Evolutionary conservation across 106 monocot genomes (phyloP), one percentile per base, ranked within the genome.

Genomic region (Platanthera guangdongensis): DNA sequence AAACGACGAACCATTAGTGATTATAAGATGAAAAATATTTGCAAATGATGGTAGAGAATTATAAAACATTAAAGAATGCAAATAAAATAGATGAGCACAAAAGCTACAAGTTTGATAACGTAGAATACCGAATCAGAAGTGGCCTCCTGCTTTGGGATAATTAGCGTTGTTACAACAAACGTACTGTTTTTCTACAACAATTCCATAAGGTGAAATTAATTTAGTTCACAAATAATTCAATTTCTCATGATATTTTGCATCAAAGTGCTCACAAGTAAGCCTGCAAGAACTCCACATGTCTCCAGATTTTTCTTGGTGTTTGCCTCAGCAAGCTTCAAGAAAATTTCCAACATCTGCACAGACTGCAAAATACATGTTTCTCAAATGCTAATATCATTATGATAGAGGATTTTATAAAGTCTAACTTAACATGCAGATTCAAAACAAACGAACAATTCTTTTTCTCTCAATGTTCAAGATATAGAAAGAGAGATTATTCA

Each of bases 231-330:
- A 78, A 50, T 18, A 48, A 8, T 13, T 6, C n/a, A 50, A 50
- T 45, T 32, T 49, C 4, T 76, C 7, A 46, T 21, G 46, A 76
- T 8, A 64, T 73, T 52, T 16, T 39, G 62, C 51, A 28, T 73
- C 55, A 6, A 39, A 80, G 18, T 8, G 85, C 87, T 54, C 94
- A 99, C 97, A 73, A 99, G 74, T 76, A 85, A 92, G 82, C 97
- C 97, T 28, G 94, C 97, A 88, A 99, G 97, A 82, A 99, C 83
- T 75, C 94, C 97, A 83, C 97, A 99, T 77, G 97, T 99, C 88
- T 99, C 97, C 77, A 99, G 79, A 86, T 94, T 99, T 79, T 85
- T 94, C 47, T 49, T 48, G 55, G 97, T 99, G 74, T 99, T 99
- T 68, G 67, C 71, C 81, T 90, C 94, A 68, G 94, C 97, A 70